Evolutionary conservation across 73 alveolate genomes (phyloP), one percentile per base, ranked within the genome.

Genomic region (Paramecium sexaurelia): DNA sequence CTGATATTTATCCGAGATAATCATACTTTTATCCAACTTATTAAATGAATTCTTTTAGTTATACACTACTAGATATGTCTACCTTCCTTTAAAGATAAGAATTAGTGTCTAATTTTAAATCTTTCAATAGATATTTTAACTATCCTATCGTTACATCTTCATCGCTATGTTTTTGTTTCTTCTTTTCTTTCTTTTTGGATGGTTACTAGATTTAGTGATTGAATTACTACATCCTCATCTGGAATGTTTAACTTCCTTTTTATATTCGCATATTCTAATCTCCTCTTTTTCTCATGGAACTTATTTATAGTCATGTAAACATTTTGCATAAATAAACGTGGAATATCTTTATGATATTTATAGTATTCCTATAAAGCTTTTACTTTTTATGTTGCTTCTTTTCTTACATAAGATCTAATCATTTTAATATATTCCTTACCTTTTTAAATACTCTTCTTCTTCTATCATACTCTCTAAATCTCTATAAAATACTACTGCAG

Each of bases 391-490:
- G 6, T 6, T 8, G 55, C 40, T 13, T 78, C 90, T 33, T 39
- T 39, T 78, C 41, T 78, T 5, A 43, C 32, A 45, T 78, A 78
- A 0, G 55, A 41, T 26, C 90, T 78, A 37, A 78, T 9, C 45
- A 7, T 1, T 22, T 40, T 78, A 19, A 7, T 15, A 19, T 22
- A 5, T 32, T 35, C 26, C 36, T 39, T 68, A 88, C 78, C 94
- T 67, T 82, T 88, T 88, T 33, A 88, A 71, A 69, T 68, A 88
- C 35, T 88, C 94, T 29, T 88, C 94, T n/a, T 88, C 89, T 69
- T 88, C 94, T 29, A 43, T 82, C 36, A 41, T 68, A 40, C 88
- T 41, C 43, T 88, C 94, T 10, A 88, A 22, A 88, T 88, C 94
- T 20, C 94, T 55, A 45, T 37, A 88, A 61, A 75, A 43, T 11